A percentile compares a stretch with the other conserved stretches of the same genome.
phyloP scores from a whole-genome alignment of 495 filamentous ascomycete genomes.

The Jackrogersella multiformis region DNA sequence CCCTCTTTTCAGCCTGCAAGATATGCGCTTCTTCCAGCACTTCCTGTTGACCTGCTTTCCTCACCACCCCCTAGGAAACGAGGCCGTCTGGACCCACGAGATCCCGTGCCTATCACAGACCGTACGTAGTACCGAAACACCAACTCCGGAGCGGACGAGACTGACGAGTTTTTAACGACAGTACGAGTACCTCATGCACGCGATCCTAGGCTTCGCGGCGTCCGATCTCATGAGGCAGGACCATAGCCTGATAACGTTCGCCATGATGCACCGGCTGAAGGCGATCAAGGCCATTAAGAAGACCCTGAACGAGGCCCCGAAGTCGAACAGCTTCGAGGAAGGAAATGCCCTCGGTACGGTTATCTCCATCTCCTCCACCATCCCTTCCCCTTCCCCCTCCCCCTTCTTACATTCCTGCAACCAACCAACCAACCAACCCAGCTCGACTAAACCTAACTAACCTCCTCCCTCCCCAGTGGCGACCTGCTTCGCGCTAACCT shows the following conservation, averaged over 20 bases:
- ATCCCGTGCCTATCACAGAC: slow-evolving; percentile 66
- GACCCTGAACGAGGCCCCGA: slow-evolving; percentile 51
- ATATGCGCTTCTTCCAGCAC: slow-evolving; percentile 72
- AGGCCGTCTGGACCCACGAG: slow-evolving; percentile 66
- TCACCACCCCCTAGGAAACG: slow-evolving; percentile 67
- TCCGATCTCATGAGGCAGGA: slow-evolving; percentile 59
- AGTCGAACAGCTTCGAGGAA: slow-evolving; percentile 49
- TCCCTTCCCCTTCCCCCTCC: no score
- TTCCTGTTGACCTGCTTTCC: slow-evolving; percentile 67
- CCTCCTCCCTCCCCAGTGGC: slow-evolving; percentile 53
- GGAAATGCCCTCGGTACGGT: slow-evolving; percentile 54
- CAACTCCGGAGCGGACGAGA: neutral
- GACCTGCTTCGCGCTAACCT: slow-evolving; percentile 67
- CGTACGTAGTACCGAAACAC: slow-evolving; percentile 47
- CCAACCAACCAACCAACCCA: slow-evolving; percentile 7
- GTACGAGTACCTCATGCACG: slow-evolving; percentile 66
- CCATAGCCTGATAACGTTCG: slow-evolving; percentile 47
- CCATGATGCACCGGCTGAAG: slow-evolving; percentile 64
- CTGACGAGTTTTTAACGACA: slow-evolving; percentile 30
- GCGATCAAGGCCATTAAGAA: slow-evolving; percentile 64
- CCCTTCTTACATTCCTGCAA: no score
- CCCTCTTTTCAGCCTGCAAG: slow-evolving; percentile 62
- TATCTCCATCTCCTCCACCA: neutral
- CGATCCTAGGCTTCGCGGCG: slow-evolving; percentile 66
- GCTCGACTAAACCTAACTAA: slow-evolving; percentile 28